Evolutionary conservation across 1,284 basidiomycete genomes (phyloP).

Genomic region (Exobasidium cylindrosporum): DNA sequence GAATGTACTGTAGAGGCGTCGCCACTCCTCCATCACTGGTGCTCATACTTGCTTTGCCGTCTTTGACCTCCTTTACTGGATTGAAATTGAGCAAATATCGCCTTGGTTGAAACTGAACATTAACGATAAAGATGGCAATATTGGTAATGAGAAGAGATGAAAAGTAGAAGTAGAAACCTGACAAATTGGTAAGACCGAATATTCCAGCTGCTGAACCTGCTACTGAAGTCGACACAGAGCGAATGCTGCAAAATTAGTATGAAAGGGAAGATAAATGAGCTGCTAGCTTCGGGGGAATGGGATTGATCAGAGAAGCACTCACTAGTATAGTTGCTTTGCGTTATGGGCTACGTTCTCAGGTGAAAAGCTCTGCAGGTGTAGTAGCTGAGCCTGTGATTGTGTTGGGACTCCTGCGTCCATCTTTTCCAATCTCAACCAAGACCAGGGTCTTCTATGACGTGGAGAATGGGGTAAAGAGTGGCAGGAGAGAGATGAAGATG

Average conservation of each 20-base stretch:
- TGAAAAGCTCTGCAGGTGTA: constrained; percentile 37
- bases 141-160: constrained; percentile 39
- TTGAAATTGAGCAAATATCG: constrained; percentile 30
- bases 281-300: neutral
- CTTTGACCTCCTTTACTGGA: neutral
- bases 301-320: constrained; percentile 15
- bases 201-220: constrained; percentile 45
- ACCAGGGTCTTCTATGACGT: too few relatives aligned
- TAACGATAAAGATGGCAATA: constrained; percentile 31
- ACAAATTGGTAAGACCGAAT: constrained; percentile 47
- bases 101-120: constrained; percentile 21
- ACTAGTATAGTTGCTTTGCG: constrained; percentile 46
- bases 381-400: constrained; percentile 13
- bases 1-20: constrained; percentile 6
- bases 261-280: neutral
- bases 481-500: too few relatives aligned
- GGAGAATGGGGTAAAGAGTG: too few relatives aligned
- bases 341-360: constrained; percentile 44
- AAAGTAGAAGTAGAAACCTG: constrained; percentile 47
- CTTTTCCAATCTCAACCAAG: too few relatives aligned
- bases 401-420: neutral
- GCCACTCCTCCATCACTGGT: neutral
- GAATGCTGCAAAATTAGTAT: constrained; percentile 28
- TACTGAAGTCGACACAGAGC: constrained; percentile 43
- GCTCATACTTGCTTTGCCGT: neutral